Conservation (phyloP, 202 grass and related monocot genomes). For the Zoysia matrella region DNA sequence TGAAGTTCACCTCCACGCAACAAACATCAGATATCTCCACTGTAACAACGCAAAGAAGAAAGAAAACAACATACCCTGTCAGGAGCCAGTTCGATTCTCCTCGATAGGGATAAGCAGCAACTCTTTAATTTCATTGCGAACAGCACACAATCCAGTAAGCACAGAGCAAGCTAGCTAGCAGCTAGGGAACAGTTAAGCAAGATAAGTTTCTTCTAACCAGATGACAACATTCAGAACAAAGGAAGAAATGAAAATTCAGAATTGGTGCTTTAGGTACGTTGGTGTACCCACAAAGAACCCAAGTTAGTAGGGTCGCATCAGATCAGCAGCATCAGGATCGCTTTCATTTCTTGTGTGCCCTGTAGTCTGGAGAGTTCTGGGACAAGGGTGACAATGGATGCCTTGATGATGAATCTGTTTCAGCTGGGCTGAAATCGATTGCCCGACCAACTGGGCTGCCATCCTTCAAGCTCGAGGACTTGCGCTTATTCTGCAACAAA, state of each 20-base stretch:
- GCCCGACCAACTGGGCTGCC: slow-evolving; percentile 39
- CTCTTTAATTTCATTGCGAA: background rate
- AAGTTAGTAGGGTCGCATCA: slow-evolving; percentile 22
- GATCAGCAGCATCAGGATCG: slow-evolving; percentile 12
- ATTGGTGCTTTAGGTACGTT: slow-evolving; percentile 3
- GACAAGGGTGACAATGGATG: slow-evolving; percentile 61
- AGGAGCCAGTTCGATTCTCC: background rate
- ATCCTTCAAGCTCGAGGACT: slow-evolving; percentile 62
- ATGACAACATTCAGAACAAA: background rate
- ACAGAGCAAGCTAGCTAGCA: background rate
- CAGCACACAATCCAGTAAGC: background rate
- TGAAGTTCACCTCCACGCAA: background rate
- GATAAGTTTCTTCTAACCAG: slow-evolving; percentile 9
- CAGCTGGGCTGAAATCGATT: slow-evolving; percentile 55
- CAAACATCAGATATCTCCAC: background rate
- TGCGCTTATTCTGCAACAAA: slow-evolving; percentile 71
- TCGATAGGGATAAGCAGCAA: background rate
- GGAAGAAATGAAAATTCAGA: background rate
- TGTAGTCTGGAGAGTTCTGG: slow-evolving; percentile 66
- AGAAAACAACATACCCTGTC: background rate
- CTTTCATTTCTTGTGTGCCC: slow-evolving; percentile 67
- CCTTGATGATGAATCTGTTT: slow-evolving; percentile 53
- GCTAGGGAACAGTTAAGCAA: slow-evolving; percentile 22
- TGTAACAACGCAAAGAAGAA: background rate
- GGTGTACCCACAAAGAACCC: background rate